These are phyloP conservation scores for Exophiala dermatitidis DNA, from an alignment of 2,329 filamentous ascomycete genomes.

Conservation along the genomic window DNA sequence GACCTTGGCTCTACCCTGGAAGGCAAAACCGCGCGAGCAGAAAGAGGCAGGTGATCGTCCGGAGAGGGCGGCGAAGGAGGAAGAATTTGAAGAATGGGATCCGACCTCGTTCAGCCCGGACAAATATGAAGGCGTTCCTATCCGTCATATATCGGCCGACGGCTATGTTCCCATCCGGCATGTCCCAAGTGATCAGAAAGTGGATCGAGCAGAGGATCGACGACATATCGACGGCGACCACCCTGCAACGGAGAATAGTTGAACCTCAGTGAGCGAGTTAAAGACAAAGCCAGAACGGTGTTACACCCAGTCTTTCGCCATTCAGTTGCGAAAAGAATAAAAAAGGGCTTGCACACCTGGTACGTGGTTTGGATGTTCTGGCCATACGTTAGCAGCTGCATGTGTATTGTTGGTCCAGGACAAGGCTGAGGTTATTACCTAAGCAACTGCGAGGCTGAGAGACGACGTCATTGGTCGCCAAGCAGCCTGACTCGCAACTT, in stretches of 20 bases:
- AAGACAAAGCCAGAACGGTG: background rate
- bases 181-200: background rate
- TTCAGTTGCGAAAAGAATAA: too few species aligned
- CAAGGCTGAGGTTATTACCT: background rate
- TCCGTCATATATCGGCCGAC: background rate
- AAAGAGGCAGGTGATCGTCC: background rate
- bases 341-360: too few species aligned
- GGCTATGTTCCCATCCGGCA: background rate
- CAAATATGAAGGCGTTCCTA: background rate
- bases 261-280: background rate
- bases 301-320: too few species aligned
- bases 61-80: background rate
- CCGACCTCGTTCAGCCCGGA: background rate
- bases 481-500: background rate
- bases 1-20: background rate
- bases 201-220: background rate
- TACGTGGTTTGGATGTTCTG: too few species aligned
- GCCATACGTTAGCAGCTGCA: too few species aligned
- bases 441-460: background rate
- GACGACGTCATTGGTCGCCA: slow-evolving; percentile 5
- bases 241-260: background rate
- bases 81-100: background rate
- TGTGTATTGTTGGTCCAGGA: background rate
- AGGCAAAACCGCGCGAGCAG: background rate
- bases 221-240: background rate